A percentile compares a stretch with the other conserved stretches of the same genome.
These are phyloP conservation scores for Boeremia lycopersici DNA, from an alignment of 2,329 filamentous ascomycete genomes.

Conservation along the genomic window DNA sequence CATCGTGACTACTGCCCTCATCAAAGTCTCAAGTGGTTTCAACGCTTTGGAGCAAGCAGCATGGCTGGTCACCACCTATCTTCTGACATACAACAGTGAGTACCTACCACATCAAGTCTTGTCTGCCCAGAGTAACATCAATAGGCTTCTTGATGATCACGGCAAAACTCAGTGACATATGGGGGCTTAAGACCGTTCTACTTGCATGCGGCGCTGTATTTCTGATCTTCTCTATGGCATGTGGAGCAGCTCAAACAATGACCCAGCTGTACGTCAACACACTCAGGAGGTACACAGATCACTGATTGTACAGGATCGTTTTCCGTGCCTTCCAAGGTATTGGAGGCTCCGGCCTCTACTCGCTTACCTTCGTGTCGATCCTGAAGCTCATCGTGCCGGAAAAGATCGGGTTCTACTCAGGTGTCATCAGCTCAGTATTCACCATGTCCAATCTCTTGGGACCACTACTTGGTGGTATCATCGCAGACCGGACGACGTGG, in stretches of 20 bases:
- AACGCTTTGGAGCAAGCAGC: constrained; percentile 32
- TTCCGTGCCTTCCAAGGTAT: constrained; percentile 53
- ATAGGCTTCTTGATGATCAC: constrained; percentile 43
- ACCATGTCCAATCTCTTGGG: constrained; percentile 52
- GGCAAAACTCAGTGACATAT: constrained; percentile 42
- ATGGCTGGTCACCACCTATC: constrained; percentile 43
- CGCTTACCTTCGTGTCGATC: constrained; percentile 47
- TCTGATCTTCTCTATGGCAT: constrained; percentile 41
- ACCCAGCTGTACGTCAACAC: constrained; percentile 33
- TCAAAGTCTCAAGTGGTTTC: constrained; percentile 39
- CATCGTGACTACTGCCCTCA: constrained; percentile 41
- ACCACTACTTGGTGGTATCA: constrained; percentile 53
- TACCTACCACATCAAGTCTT: background rate
- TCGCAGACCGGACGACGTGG: constrained; percentile 51
- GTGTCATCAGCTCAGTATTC: constrained; percentile 46
- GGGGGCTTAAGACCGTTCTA: constrained; percentile 32
- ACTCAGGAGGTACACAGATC: background rate
- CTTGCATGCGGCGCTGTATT: constrained; percentile 33
- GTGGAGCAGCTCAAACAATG: constrained; percentile 38
- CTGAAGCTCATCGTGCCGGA: constrained; percentile 38
- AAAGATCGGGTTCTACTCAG: constrained; percentile 44
- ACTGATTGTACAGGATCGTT: constrained; percentile 39
- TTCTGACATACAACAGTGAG: constrained; percentile 40
- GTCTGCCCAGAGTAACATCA: background rate
- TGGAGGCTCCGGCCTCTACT: constrained; percentile 56